Evolutionary conservation across 2,329 filamentous ascomycete genomes (phyloP).

Genomic region (Cladosporium sp.): DNA sequence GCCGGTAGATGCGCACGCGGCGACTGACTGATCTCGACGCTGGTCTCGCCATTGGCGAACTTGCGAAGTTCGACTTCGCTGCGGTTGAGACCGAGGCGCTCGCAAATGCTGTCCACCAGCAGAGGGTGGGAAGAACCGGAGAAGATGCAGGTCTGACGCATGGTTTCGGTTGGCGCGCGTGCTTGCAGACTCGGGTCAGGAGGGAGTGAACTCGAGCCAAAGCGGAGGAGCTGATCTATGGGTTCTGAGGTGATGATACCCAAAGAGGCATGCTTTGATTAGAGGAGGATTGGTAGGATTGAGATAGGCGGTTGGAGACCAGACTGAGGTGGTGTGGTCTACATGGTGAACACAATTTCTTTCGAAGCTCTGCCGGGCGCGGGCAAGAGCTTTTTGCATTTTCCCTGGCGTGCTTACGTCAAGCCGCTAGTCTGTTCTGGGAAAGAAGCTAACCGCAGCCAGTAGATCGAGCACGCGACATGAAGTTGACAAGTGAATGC

Average conservation of each 20-base stretch:
- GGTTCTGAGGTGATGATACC: constrained; percentile 17
- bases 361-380: neutral
- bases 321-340: constrained; percentile 15
- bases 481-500: no score
- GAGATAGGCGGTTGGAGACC: constrained; percentile 8
- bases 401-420: neutral
- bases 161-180: constrained; percentile 31
- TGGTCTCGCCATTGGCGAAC: constrained; percentile 68
- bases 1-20: neutral
- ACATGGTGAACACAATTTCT: constrained; percentile 4
- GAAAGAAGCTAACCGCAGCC: no score
- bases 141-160: constrained; percentile 66
- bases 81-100: constrained; percentile 58
- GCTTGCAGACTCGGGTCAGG: neutral
- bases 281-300: constrained; percentile 1
- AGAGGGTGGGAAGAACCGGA: constrained; percentile 61
- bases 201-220: no score
- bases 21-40: constrained; percentile 58
- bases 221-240: no score
- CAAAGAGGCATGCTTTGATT: constrained; percentile 20
- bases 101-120: constrained; percentile 62
- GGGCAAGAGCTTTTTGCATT: neutral
- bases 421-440: no score
- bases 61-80: constrained; percentile 60
- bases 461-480: no score